A percentile compares a stretch with the other conserved stretches of the same genome.
Conservation (phyloP, 257 asterid species). For the Penstemon davidsonii region DNA sequence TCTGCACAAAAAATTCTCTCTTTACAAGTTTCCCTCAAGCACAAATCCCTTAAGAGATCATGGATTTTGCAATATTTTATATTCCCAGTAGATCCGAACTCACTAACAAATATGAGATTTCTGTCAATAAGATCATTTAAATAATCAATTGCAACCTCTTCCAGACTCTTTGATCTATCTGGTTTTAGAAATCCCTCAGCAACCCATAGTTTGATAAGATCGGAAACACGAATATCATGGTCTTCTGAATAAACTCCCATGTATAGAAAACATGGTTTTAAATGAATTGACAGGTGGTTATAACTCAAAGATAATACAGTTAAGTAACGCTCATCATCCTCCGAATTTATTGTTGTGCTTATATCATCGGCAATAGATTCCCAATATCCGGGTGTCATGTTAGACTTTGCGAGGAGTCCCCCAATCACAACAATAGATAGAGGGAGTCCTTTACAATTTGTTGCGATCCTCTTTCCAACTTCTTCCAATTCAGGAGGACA, state of each 20-base stretch:
- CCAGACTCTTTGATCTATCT: slow-evolving; percentile 13
- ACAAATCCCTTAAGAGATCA: slow-evolving; percentile 25
- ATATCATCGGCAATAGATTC: neutral
- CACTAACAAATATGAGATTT: slow-evolving; percentile 17
- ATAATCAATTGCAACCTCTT: slow-evolving; percentile 14
- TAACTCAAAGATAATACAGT: too few species aligned
- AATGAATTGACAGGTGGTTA: neutral
- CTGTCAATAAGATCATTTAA: slow-evolving; percentile 22
- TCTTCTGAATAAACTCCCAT: slow-evolving; percentile 16
- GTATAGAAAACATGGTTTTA: slow-evolving; percentile 29
- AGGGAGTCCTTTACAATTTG: slow-evolving; percentile 32
- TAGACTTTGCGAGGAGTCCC: slow-evolving; percentile 25
- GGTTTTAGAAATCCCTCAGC: slow-evolving; percentile 30
- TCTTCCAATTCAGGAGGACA: slow-evolving; percentile 25
- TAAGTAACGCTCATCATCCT: too few species aligned
- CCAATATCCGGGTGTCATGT: slow-evolving; percentile 11
- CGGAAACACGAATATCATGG: neutral
- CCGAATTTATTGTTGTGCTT: neutral
- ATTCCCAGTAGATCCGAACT: neutral
- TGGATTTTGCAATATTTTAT: slow-evolving; percentile 18
- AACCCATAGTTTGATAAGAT: slow-evolving; percentile 23
- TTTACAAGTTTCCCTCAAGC: slow-evolving; percentile 5
- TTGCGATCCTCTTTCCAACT: slow-evolving; percentile 18
- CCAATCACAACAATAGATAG: slow-evolving; percentile 32
- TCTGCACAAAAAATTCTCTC: neutral